Percentiles rank a stretch among this genome's conserved stretches.
Evolutionary conservation across 176 grass and related monocot genomes (phyloP).

Genomic region (Canna indica): DNA sequence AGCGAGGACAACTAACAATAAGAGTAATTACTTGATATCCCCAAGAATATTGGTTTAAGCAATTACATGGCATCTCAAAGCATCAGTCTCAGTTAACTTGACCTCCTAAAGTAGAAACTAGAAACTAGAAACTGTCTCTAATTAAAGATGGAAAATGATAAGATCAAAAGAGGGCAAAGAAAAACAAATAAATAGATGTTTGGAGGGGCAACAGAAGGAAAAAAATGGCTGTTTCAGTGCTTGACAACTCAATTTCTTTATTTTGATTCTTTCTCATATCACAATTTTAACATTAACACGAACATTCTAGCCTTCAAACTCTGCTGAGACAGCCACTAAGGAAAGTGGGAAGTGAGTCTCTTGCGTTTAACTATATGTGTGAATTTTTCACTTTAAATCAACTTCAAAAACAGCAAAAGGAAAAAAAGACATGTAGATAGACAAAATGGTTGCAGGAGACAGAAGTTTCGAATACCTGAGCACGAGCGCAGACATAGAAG

Average conservation of each 20-base stretch:
- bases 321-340: background rate
- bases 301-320: background rate
- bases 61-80: background rate
- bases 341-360: background rate
- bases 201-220: too few relatives aligned
- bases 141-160: background rate
- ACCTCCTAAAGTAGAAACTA: background rate
- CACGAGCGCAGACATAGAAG: constrained; percentile 93
- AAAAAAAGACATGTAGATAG: background rate
- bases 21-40: background rate
- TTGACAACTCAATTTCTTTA: background rate
- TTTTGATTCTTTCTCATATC: background rate
- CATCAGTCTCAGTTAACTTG: background rate
- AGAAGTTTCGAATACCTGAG: constrained; percentile 53
- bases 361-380: background rate
- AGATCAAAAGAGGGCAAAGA: background rate
- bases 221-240: background rate
- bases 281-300: background rate
- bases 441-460: background rate
- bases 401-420: background rate
- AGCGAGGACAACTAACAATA: background rate
- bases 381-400: background rate
- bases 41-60: background rate
- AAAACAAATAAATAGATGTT: background rate
- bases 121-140: background rate